A percentile compares a stretch with the other conserved stretches of the same genome.
Conservation (phyloP, 2,329 filamentous ascomycete genomes). For the Mycosphaerella arachidis region DNA sequence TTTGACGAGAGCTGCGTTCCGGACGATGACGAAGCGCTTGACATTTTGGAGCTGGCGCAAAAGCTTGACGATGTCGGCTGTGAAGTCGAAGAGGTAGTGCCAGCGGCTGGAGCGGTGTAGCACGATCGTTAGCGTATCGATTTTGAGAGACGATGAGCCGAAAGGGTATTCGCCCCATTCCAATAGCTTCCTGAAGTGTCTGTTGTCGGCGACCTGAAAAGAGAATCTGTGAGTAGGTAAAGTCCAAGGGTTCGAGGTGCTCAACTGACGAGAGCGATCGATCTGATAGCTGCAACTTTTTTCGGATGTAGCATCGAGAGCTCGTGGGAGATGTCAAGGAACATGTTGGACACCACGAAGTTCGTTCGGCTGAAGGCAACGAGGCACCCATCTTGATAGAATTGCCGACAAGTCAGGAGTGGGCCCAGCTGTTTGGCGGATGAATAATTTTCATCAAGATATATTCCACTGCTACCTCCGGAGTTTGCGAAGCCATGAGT, state of each 20-base stretch:
- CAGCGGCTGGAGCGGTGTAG: conserved; percentile 30
- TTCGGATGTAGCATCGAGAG: conserved; percentile 23
- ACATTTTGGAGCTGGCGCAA: conserved; percentile 35
- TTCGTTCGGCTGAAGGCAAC: conserved; percentile 35
- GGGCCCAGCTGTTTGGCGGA: conserved; percentile 28
- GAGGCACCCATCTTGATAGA: conserved; percentile 34
- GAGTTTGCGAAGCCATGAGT: conserved; percentile 16
- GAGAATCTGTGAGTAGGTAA: too few species aligned
- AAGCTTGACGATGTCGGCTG: conserved; percentile 29
- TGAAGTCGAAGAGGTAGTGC: conserved; percentile 36
- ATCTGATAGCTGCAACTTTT: conserved; percentile 32
- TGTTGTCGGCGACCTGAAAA: conserved; percentile 23
- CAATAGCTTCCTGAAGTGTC: conserved; percentile 31
- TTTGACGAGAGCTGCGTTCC: conserved; percentile 34
- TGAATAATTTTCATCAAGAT: conserved; percentile 28
- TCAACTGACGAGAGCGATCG: conserved; percentile 23
- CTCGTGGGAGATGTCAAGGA: conserved; percentile 27
- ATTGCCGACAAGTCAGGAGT: conserved; percentile 37
- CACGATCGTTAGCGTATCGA: conserved; percentile 34
- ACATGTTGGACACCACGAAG: conserved; percentile 36
- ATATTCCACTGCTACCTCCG: conserved; percentile 16
- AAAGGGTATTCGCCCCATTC: conserved; percentile 34
- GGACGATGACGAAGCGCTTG: conserved; percentile 33
- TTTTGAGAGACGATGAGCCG: conserved; percentile 26
- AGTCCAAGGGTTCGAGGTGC: not conserved